Percentiles rank a stretch among this genome's conserved stretches.
Evolutionary conservation across 352 stramenopile species (phyloP).

Genomic region (Globisporangium camurandrum): DNA sequence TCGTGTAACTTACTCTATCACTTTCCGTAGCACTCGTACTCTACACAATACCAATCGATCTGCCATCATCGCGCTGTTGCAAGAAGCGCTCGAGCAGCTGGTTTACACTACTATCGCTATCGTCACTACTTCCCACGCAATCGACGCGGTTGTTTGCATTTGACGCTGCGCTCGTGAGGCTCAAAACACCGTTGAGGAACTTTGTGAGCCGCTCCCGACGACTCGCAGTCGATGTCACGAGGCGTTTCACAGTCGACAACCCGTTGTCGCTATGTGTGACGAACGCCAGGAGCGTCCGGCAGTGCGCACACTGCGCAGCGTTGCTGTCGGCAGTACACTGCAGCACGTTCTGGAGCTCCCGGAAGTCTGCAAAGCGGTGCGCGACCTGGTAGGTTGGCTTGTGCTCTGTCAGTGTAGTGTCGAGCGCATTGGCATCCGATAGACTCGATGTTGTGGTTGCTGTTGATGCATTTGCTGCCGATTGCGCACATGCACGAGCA

Average conservation of each 20-base stretch:
- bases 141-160: conserved; percentile 3
- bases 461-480: background rate
- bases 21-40: background rate
- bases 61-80: background rate
- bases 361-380: conserved; percentile 13
- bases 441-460: too few species aligned
- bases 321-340: conserved; percentile 2
- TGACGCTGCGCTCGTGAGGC: conserved; percentile 8
- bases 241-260: conserved; percentile 6
- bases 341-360: conserved; percentile 4
- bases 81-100: conserved; percentile 12
- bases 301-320: background rate
- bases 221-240: background rate
- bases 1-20: too few species aligned
- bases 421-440: background rate
- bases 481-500: background rate
- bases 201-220: conserved; percentile 7
- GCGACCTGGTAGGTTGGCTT: conserved; percentile 14
- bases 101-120: too few species aligned
- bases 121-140: conserved; percentile 3
- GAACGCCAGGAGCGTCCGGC: conserved; percentile 4
- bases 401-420: conserved; percentile 3
- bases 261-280: conserved; percentile 6
- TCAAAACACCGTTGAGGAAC: conserved; percentile 12
- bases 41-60: conserved; percentile 13